phyloP scores from a whole-genome alignment of 306 rosid genomes.

The Vigna unguiculata region DNA sequence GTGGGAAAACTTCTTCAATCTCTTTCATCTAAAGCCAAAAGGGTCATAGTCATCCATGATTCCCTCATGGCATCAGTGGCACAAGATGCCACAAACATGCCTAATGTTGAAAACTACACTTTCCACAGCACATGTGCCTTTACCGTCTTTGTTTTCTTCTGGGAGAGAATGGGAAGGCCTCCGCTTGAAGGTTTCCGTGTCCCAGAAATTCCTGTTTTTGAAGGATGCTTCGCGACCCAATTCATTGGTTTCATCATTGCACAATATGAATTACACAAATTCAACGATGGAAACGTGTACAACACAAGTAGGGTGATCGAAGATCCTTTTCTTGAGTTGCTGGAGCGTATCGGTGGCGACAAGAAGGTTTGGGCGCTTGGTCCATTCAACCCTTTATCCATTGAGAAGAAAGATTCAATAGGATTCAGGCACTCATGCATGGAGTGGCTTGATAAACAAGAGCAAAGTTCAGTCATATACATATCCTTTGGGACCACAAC shows the following conservation, averaged over 20 bases:
- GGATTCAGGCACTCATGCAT: constrained; percentile 35
- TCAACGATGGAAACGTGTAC: background rate
- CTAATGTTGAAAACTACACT: background rate
- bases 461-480: constrained; percentile 57
- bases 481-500: constrained; percentile 74
- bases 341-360: background rate
- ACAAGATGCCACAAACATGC: constrained; percentile 7
- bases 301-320: background rate
- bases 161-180: background rate
- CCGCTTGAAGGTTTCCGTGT: background rate
- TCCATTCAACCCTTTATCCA: background rate
- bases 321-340: background rate
- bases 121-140: background rate
- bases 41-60: background rate
- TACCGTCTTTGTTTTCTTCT: background rate
- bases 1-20: background rate
- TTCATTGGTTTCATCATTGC: background rate
- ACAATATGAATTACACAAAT: background rate
- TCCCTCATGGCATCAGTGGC: background rate
- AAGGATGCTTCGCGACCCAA: background rate
- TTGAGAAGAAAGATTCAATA: constrained; percentile 7
- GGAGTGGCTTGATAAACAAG: constrained; percentile 48
- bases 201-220: background rate
- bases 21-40: background rate
- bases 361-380: background rate